A percentile compares a stretch with the other conserved stretches of the same genome.
These are phyloP conservation scores for Oryza meridionalis DNA, from an alignment of 176 grass and related monocot species.

Conservation along the genomic window DNA sequence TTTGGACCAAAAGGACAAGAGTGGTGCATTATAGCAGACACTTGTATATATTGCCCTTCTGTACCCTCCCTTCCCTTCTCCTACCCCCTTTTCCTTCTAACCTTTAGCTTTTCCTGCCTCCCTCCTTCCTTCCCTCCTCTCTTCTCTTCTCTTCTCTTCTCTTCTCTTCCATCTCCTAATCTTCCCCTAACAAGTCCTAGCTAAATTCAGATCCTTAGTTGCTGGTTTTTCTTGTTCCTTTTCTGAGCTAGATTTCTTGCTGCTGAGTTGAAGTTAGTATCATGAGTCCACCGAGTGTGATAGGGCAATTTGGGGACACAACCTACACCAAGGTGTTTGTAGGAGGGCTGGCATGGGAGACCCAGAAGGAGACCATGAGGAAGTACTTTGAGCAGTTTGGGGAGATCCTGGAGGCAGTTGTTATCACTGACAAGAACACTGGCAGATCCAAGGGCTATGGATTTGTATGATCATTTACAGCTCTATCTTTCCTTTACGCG, in stretches of 20 bases:
- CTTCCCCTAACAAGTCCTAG: constrained; percentile 49
- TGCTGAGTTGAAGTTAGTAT: constrained; percentile 19
- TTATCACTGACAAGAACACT: constrained; percentile 97
- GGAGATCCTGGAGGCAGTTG: constrained; percentile 95
- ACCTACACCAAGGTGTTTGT: constrained; percentile 99
- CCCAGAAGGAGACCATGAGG: constrained; percentile 94
- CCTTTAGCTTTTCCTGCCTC: constrained; percentile 51
- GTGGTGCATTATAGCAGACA: constrained; percentile 64
- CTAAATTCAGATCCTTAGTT: constrained; percentile 45
- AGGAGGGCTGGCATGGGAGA: constrained; percentile 96
- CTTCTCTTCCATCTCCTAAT: neutral
- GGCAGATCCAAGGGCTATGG: constrained; percentile 99
- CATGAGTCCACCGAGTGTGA: constrained; percentile 69
- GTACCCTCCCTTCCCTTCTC: constrained; percentile 32
- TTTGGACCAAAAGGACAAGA: constrained; percentile 63
- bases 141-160: neutral
- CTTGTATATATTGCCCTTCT: constrained; percentile 59
- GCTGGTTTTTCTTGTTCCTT: constrained; percentile 42
- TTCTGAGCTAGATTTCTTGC: constrained; percentile 35
- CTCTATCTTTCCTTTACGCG: neutral
- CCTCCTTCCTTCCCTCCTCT: neutral
- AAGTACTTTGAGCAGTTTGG: constrained; percentile 99
- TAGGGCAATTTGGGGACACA: constrained; percentile 94
- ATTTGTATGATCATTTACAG: constrained; percentile 64
- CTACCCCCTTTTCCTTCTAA: constrained; percentile 38